Percentiles rank a stretch among this genome's conserved stretches.
Evolutionary conservation across 768 basidiomycete genomes (phyloP).

Genomic region (Tulasnella sp.): DNA sequence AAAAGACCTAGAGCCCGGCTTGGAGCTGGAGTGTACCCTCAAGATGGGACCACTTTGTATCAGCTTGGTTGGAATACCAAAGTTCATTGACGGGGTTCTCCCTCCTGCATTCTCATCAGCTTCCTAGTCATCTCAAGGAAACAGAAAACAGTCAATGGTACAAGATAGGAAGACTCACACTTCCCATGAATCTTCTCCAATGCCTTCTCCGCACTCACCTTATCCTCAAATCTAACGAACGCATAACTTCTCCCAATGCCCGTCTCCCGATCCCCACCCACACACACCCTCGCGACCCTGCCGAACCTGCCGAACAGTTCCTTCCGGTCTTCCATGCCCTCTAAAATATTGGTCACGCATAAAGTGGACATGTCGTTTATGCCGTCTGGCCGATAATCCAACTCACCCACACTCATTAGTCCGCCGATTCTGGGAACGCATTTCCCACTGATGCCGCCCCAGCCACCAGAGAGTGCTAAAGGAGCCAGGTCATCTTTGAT

Average conservation of each 20-base stretch:
- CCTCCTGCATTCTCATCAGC: too few relatives aligned
- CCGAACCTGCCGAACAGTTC: constrained; percentile 85
- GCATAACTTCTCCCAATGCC: constrained; percentile 94
- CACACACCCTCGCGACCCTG: constrained; percentile 78
- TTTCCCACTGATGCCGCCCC: constrained; percentile 47
- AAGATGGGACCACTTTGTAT: too few relatives aligned
- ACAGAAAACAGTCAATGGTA: not conserved
- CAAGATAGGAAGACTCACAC: constrained; percentile 31
- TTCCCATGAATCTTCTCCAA: constrained; percentile 86
- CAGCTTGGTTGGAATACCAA: too few relatives aligned
- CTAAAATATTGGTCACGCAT: constrained; percentile 92
- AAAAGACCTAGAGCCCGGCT: too few relatives aligned
- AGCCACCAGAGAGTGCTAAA: constrained; percentile 27
- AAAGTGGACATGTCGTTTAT: constrained; percentile 86
- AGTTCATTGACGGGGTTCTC: too few relatives aligned
- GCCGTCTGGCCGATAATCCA: constrained; percentile 45
- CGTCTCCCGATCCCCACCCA: constrained; percentile 90
- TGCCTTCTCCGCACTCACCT: constrained; percentile 68
- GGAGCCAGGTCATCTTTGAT: constrained; percentile 30
- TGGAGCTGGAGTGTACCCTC: too few relatives aligned
- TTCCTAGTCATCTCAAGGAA: too few relatives aligned
- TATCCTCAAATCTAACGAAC: constrained; percentile 90
- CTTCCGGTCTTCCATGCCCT: constrained; percentile 88
- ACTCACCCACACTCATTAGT: constrained; percentile 56
- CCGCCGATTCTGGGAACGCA: constrained; percentile 58